A percentile compares a stretch with the other conserved stretches of the same genome.
Conservation (phyloP, 352 stramenopile species). For the Globisporangium lucens region DNA sequence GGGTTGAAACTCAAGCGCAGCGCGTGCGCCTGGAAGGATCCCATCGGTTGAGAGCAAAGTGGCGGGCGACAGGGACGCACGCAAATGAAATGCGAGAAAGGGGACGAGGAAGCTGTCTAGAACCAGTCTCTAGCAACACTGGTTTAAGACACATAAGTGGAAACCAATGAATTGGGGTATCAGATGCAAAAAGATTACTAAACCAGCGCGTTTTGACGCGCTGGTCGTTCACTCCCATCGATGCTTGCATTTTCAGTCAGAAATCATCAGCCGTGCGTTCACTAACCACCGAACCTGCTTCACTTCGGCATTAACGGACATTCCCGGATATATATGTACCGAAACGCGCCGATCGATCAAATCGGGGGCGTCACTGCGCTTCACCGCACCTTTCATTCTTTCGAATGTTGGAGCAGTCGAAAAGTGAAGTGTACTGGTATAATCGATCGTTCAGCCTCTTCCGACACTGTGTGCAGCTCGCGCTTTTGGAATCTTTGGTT, state of each 20-base stretch:
- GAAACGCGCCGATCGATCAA: too few species aligned
- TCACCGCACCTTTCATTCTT: too few species aligned
- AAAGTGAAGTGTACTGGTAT: background rate
- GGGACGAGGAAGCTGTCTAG: background rate
- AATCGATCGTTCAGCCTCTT: background rate
- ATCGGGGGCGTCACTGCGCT: too few species aligned
- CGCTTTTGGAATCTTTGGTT: background rate
- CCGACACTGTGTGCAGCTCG: background rate
- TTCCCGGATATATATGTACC: too few species aligned
- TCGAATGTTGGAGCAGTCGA: too few species aligned
- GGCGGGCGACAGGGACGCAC: background rate
- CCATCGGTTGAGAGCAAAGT: constrained; percentile 4
- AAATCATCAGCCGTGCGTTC: background rate
- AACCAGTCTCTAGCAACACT: background rate
- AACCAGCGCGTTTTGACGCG: background rate
- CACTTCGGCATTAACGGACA: too few species aligned
- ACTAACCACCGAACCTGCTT: too few species aligned
- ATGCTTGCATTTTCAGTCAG: background rate
- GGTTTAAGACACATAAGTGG: background rate
- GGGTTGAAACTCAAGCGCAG: background rate
- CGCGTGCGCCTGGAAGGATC: background rate
- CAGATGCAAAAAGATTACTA: background rate
- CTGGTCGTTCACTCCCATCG: background rate
- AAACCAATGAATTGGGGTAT: background rate
- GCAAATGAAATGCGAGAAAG: background rate